phyloP scores from a whole-genome alignment of 768 basidiomycete species.

The Xerocomus brunneocitrinus region DNA sequence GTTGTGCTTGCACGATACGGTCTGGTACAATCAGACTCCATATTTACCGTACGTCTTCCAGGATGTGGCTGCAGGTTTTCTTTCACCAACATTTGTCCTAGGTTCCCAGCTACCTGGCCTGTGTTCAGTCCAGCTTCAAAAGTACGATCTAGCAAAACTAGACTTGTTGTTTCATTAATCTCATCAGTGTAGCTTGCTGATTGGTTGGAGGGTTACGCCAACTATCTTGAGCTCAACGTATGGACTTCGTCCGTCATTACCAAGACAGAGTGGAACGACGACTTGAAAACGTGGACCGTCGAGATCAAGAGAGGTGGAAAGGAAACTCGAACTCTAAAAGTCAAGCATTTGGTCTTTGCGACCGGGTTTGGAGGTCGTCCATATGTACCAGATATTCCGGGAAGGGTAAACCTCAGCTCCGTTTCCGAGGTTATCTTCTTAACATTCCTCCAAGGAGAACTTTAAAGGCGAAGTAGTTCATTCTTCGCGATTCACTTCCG shows the following conservation, averaged over 20 bases:
- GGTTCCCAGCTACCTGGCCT: constrained; percentile 59
- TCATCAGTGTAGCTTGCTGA: constrained; percentile 44
- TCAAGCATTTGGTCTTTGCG: constrained; percentile 54
- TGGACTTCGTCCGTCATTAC: constrained; percentile 51
- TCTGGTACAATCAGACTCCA: constrained; percentile 55
- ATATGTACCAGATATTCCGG: constrained; percentile 39
- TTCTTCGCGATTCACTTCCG: constrained; percentile 47
- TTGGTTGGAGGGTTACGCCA: constrained; percentile 62
- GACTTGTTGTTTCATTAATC: neutral
- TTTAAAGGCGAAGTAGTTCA: constrained; percentile 56
- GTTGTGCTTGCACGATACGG: constrained; percentile 50
- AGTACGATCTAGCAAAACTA: constrained; percentile 19
- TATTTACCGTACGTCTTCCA: constrained; percentile 42
- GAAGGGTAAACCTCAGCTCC: neutral
- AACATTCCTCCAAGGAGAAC: constrained; percentile 29
- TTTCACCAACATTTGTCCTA: constrained; percentile 12
- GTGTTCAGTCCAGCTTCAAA: constrained; percentile 48
- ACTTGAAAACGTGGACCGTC: constrained; percentile 43
- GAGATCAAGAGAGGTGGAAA: constrained; percentile 32
- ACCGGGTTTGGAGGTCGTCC: constrained; percentile 47
- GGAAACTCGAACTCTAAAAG: constrained; percentile 34
- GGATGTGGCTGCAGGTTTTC: neutral
- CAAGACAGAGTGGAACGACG: constrained; percentile 35
- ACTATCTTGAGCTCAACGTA: constrained; percentile 55
- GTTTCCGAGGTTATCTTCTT: neutral